Conservation (phyloP, 208 protist genomes). For the Leishmania amazonensis region DNA sequence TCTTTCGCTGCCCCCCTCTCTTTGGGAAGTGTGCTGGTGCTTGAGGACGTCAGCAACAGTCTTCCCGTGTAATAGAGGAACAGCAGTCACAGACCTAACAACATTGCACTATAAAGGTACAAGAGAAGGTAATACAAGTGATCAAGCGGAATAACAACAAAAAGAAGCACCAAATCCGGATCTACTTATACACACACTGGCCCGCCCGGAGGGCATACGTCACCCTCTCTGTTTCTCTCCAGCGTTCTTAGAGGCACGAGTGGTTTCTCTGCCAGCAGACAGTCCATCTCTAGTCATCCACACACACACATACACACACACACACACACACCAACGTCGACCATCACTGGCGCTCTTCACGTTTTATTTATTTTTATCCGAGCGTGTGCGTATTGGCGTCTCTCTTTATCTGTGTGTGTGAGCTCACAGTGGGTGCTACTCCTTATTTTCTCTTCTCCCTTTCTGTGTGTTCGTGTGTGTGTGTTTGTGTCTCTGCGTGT, state of each 20-base stretch:
- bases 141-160: not conserved
- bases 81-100: not conserved
- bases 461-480: not conserved
- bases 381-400: not conserved
- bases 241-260: no score
- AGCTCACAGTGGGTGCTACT: not conserved
- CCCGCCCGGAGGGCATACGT: no score
- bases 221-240: no score
- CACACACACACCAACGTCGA: not conserved
- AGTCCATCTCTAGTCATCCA: not conserved
- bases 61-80: not conserved
- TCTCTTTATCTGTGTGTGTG: no score
- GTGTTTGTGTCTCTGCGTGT: not conserved
- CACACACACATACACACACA: not conserved
- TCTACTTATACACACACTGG: not conserved
- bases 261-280: no score
- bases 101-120: not conserved
- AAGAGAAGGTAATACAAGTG: not conserved
- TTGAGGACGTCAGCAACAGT: not conserved
- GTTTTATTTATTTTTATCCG: not conserved
- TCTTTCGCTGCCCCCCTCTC: not conserved
- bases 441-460: not conserved
- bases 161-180: not conserved
- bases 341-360: not conserved
- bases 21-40: not conserved